Base-by-base conservation (phyloP, 2,329 filamentous ascomycete genomes). In the Acrodontium crateriforme region DNA sequence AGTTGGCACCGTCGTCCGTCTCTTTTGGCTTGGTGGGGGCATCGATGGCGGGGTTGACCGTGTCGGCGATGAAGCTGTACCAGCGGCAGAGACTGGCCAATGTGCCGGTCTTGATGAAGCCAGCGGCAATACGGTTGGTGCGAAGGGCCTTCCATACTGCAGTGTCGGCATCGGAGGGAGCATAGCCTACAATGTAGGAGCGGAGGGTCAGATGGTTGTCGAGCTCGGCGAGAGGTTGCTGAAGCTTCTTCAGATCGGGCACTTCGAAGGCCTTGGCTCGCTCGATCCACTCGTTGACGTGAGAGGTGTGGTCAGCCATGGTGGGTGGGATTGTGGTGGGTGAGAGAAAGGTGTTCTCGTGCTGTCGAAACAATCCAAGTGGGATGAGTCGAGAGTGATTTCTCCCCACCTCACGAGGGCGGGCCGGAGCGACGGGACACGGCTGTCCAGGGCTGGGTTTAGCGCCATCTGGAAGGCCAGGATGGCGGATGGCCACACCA, bases 201-300 rank as follows among this genome's bases (percentile, higher is more conserved):
- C 87, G 77, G 17, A 94, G 72, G 3, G 76, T 82, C 35, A 95
- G 69, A 60, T 92, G 79, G 53, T 81, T 80, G 55, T 94, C 83
- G 37, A 94, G 73, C 42, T 79, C 74, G 44, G 69, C 65, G 30
- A 92, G 69, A 34, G 74, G 66, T 18, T 39, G 69, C 50, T 89
- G 81, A 40, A 85, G 74, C 33, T 76, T 64, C 60, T 89, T 91
- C 61, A 91, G 89, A 56, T 93, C 82, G 29, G 69, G 58, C 20
- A 64, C 54, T 36, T 63, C 60, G 31, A 73, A 55, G 11, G 58
- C 54, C 25, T 63, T 54, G 18, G 68, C 55, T 32, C 69, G 64
- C 20, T 58, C 54, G 36, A 72, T 52, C 71, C 71, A 74, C 44
- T 72, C 65, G 31, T 63, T 50, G 36, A 64, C 40, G 18, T 46